Conservation (phyloP, 495 filamentous ascomycete species). For the Cudoniella acicularis region DNA sequence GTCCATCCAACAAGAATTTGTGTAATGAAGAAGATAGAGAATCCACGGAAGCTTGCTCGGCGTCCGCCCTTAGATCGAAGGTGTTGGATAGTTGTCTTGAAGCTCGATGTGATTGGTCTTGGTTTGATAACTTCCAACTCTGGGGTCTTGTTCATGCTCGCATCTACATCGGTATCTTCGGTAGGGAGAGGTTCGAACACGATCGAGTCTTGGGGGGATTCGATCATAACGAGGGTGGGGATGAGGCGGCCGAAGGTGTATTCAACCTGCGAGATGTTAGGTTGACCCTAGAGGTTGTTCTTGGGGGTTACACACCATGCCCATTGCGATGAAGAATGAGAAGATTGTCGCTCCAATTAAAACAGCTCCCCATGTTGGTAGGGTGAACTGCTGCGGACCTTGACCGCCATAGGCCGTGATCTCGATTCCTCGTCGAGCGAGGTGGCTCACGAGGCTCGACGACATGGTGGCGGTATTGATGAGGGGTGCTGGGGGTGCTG, state of each 20-base stretch:
- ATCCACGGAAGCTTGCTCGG: conserved; percentile 21
- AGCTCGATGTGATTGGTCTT: conserved; percentile 20
- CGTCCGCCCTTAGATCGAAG: conserved; percentile 19
- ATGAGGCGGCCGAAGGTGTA: conserved; percentile 25
- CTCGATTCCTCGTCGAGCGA: conserved; percentile 13
- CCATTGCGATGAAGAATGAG: neutral
- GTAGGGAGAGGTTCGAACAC: conserved; percentile 24
- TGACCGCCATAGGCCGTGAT: neutral
- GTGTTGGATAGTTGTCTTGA: conserved; percentile 16
- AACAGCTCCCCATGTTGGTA: conserved; percentile 19
- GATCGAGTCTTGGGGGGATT: conserved; percentile 22
- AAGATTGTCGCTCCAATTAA: conserved; percentile 7
- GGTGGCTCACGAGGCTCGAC: neutral
- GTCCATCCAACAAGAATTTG: neutral
- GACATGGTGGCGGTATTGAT: conserved; percentile 8
- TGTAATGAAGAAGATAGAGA: conserved; percentile 13
- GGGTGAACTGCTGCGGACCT: neutral
- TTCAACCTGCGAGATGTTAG: conserved; percentile 19
- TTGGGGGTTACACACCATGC: conserved; percentile 4
- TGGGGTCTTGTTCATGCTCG: conserved; percentile 14
- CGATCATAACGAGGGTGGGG: conserved; percentile 26
- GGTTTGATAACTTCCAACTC: conserved; percentile 9
- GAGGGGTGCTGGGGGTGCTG: too few species aligned
- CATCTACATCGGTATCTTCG: conserved; percentile 20
- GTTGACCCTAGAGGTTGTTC: neutral